These are phyloP conservation scores for Polygonum maritimum DNA, from an alignment of 148 eudicot species.

Conservation along the genomic window DNA sequence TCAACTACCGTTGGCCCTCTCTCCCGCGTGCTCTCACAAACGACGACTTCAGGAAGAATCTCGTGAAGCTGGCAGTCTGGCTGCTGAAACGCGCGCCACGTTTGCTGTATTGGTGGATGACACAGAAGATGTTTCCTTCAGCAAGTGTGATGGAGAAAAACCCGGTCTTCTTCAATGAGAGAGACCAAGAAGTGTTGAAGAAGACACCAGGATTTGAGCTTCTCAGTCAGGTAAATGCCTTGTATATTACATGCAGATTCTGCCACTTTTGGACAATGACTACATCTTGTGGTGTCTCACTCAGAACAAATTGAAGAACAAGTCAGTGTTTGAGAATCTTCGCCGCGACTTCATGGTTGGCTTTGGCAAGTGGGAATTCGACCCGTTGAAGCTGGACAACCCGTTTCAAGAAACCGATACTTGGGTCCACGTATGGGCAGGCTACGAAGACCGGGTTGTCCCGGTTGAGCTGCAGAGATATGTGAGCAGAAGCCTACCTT, in stretches of 20 bases:
- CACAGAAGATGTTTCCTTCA: slow-evolving; percentile 8
- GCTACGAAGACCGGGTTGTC: slow-evolving; percentile 34
- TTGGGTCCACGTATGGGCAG: slow-evolving; percentile 41
- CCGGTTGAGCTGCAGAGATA: slow-evolving; percentile 18
- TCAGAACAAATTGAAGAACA: slow-evolving; percentile 8
- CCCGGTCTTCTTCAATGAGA: slow-evolving; percentile 9
- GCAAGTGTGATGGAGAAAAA: slow-evolving; percentile 11
- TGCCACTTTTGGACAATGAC: no score
- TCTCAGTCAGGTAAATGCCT: background rate
- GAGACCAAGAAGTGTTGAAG: slow-evolving; percentile 11
- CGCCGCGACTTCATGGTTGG: slow-evolving; percentile 35
- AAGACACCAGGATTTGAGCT: slow-evolving; percentile 8
- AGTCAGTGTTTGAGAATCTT: slow-evolving; percentile 12
- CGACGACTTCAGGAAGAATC: slow-evolving; percentile 2
- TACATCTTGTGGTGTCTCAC: background rate
- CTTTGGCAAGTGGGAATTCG: slow-evolving; percentile 48
- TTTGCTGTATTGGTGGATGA: slow-evolving; percentile 11
- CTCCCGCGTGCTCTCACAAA: slow-evolving; percentile 3
- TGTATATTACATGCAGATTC: no score
- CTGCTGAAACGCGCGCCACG: background rate
- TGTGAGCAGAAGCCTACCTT: background rate
- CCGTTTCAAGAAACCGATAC: slow-evolving; percentile 22
- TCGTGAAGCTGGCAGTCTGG: background rate
- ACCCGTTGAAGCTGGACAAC: slow-evolving; percentile 26
- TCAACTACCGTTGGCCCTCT: slow-evolving; percentile 13